Percentiles rank a stretch among this genome's conserved stretches.
Evolutionary conservation across 164 flowering plant species (phyloP).

Genomic region (Vitis rotundifolia): DNA sequence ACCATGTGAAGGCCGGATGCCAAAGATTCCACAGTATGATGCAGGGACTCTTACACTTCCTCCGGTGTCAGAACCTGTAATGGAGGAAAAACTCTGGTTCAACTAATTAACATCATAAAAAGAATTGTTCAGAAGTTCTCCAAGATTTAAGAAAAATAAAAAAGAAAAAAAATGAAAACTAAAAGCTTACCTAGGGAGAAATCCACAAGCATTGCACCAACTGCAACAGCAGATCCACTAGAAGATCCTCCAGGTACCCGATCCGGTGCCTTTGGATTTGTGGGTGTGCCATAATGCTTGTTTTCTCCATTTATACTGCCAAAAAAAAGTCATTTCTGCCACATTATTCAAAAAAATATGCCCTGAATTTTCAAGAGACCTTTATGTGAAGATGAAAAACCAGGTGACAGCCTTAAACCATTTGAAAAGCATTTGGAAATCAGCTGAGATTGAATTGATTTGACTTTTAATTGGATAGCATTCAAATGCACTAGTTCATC

Average conservation of each 20-base stretch:
- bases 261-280: conserved; percentile 76
- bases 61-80: conserved; percentile 91
- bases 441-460: neutral
- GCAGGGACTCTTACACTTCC: conserved; percentile 94
- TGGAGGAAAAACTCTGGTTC: neutral
- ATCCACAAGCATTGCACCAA: conserved; percentile 79
- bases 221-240: conserved; percentile 96
- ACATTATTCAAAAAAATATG: neutral
- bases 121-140: neutral
- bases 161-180: neutral
- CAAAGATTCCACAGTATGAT: conserved; percentile 82
- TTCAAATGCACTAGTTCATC: no score
- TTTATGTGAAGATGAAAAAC: neutral
- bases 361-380: neutral
- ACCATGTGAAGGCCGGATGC: conserved; percentile 89
- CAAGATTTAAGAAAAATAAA: neutral
- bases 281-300: conserved; percentile 86
- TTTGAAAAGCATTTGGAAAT: neutral
- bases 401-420: neutral
- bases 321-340: neutral
- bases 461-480: neutral
- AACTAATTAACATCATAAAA: neutral
- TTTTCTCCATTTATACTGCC: conserved; percentile 91
- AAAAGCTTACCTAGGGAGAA: conserved; percentile 67
- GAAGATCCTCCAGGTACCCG: conserved; percentile 96